Evolutionary conservation across 768 basidiomycete species (phyloP), one percentile per base, ranked within the genome.

Genomic region (Naematelia encephala): DNA sequence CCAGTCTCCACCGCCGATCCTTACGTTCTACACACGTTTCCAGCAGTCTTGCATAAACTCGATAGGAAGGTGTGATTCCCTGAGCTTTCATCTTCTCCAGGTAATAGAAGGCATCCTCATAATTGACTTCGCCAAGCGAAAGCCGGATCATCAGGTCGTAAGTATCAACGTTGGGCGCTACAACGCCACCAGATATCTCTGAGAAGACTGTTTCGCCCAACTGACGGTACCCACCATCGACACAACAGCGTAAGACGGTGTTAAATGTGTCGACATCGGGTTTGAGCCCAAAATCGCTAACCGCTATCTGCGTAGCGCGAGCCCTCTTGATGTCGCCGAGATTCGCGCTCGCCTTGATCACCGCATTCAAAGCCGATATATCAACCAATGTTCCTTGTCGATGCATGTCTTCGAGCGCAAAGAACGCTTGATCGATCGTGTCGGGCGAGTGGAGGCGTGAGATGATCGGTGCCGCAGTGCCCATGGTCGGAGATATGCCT

Each of bases 61-160:
- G 67, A 23, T 53, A 49, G 1, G 62, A 56, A 0, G 90, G 89
- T n/a, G 79, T 67, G 66, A 84, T 79, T 8, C 80, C 80, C 30
- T 81, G 82, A 0, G 80, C 77, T 75, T 92, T 91, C 87, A 90
- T 89, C 79, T 89, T 87, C 73, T 91, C 90, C 28, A 94, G 81
- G 76, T 89, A 91, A 70, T 85, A 86, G 78, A 92, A 92, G 0
- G 90, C 89, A 61, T 90, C 89, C 69, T 91, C 90, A 75, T 90
- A 93, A 2, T 79, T 80, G 5, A 82, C 75, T 68, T 88, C 86
- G 0, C 85, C 84, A 13, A 92, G 81, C 69, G 85, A 87, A 2
- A 92, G 82, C 11, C 79, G 63, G 60, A 92, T 83, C 77, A 91
- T 81, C 28, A 81, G 80, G 66, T 85, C 83, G 74, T 86, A 90